Evolutionary conservation across 225 moss, liverwort and hornwort genomes (phyloP), one percentile per base, ranked within the genome.

Genomic region (Rhytidiadelphus loreus): DNA sequence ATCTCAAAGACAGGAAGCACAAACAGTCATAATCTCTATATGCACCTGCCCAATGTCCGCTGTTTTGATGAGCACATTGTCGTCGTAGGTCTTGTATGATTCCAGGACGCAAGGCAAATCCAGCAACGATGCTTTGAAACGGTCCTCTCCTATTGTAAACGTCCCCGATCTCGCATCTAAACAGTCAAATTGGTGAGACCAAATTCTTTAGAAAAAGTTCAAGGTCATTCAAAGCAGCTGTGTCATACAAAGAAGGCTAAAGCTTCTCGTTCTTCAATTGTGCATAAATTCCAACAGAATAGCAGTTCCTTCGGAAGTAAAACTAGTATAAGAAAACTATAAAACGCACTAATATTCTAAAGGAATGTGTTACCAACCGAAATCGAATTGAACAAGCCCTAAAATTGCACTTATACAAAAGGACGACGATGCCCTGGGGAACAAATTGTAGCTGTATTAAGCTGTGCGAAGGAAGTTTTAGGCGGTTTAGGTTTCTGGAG

Each of bases 61-160:
- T 50, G 97, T 96, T 88, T 99, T 97, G 92, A 99, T 97, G 39
- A 99, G 99, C 74, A 99, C 96, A 90, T 96, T 99, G 90, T 97
- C 96, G 87, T 99, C 99, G 75, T 99, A 99, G 44, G 99, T 99
- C 91, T 99, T 99, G 90, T 94, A 99, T 3, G 99, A 97, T 78
- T 99, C 99, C 87, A 99, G 80, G 30, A 97, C 99, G 86, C 96
- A 95, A 62, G 99, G 99, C 89, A 99, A 90, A 91, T 99, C 97
- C 71, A 97, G 93, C 83, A 99, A 92, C 6, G 96, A 92, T 46
- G 95, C 97, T 77, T 94, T 96, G 80, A 97, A 97, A 26, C 85
- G 91, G 57, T 99, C 99, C 50, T 90, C 93, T 86, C 99, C 99
- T 68, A 99, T 96, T 26, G 94, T 87, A 69, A 99, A 97, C 7